Evolutionary conservation across 495 filamentous ascomycete genomes (phyloP), one percentile per base, ranked within the genome.

Genomic region (Bombardia bombarda): DNA sequence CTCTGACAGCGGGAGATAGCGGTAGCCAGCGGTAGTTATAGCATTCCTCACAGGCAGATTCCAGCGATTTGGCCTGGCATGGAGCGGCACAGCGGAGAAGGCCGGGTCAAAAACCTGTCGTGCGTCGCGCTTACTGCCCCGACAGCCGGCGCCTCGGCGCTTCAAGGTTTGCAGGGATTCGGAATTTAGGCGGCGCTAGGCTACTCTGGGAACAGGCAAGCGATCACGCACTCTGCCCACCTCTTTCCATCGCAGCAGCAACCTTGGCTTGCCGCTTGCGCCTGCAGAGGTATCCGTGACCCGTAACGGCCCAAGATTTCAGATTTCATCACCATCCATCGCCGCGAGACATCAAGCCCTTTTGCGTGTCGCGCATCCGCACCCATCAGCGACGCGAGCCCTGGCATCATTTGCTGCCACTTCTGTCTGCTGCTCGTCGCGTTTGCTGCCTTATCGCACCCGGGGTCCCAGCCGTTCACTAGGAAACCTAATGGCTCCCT

Each of bases 211-310:
- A 23, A 25, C 22, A 10, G 21, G 34, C 49, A 41, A 48, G 47
- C 49, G 51, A 54, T 52, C 55, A 52, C 52, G 55, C 55, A 49
- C 48, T 55, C 48, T 46, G 46, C 51, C 51, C 48, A 45, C 40
- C 43, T 48, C 49, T 50, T 41, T 7, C 48, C 53, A 57, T 57
- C 53, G n/a, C n/a, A n/a, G n/a, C n/a, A n/a, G 53, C 53, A 54
- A 57, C 57, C 57, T 60, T 60, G 50, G 44, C 40, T 25, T 23
- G 6, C 7, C 25, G 12, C 25, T 33, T 33, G 32, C 32, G 32
- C 48, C 53, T 51, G 50, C 50, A 51, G n/a, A n/a, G n/a, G n/a
- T n/a, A n/a, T n/a, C n/a, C n/a, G 51, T 37, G 22, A 38, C 43
- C 34, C 28, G 36, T 40, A 25, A 45, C 46, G 38, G 53, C 40